These are phyloP conservation scores for Umbelopsis vinacea DNA, from an alignment of 192 early-diverging fungal genomes.

Conservation along the genomic window DNA sequence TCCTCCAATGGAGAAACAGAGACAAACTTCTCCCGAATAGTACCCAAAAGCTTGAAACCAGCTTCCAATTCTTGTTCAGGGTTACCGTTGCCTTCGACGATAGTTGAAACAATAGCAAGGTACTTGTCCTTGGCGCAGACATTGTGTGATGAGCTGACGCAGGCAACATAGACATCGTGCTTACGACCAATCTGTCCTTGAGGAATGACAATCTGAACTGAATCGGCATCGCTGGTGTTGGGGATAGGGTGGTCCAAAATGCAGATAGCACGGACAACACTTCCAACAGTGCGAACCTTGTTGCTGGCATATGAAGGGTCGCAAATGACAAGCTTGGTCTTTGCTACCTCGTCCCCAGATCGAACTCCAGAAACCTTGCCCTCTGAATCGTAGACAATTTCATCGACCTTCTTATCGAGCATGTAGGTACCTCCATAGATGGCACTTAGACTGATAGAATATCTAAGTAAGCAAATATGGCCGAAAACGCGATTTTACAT, in stretches of 20 bases:
- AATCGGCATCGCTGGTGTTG: constrained; percentile 83
- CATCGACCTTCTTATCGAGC: constrained; percentile 91
- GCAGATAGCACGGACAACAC: constrained; percentile 96
- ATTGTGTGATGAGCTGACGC: constrained; percentile 87
- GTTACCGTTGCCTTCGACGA: constrained; percentile 83
- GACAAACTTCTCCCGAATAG: constrained; percentile 91
- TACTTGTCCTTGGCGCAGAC: constrained; percentile 88
- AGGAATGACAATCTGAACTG: constrained; percentile 95
- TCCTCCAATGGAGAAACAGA: constrained; percentile 84
- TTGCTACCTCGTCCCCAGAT: constrained; percentile 84
- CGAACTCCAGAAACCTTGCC: constrained; percentile 91
- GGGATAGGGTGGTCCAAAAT: constrained; percentile 91
- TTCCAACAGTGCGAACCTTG: constrained; percentile 81
- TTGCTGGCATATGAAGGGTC: constrained; percentile 93
- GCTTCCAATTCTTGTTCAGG: constrained; percentile 92
- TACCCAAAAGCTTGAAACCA: constrained; percentile 88
- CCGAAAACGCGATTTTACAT: neutral
- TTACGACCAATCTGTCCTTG: constrained; percentile 95
- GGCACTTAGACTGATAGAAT: constrained; percentile 80
- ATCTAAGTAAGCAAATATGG: neutral
- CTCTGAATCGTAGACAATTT: constrained; percentile 80
- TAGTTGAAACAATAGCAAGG: constrained; percentile 96
- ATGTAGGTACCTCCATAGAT: constrained; percentile 99
- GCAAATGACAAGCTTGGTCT: constrained; percentile 88
- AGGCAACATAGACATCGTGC: constrained; percentile 96